Evolutionary conservation across 2,329 filamentous ascomycete species (phyloP).

Genomic region (Pseudocercospora fijiensis): DNA sequence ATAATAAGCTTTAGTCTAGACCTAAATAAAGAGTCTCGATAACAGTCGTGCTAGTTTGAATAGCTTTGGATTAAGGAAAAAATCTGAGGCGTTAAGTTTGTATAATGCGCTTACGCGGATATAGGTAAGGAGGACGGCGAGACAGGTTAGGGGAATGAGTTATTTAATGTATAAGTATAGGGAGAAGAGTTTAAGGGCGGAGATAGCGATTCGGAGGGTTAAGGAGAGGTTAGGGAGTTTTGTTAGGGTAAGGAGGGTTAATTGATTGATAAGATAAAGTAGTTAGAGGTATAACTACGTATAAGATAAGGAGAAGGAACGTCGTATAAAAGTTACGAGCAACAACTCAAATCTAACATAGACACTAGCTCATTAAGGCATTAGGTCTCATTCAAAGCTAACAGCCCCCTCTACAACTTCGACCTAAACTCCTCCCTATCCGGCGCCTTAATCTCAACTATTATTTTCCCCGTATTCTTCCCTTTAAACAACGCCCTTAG

Average conservation of each 20-base stretch:
- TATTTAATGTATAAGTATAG: constrained; percentile 36
- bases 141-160: constrained; percentile 38
- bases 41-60: constrained; percentile 28
- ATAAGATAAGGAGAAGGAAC: too few relatives aligned
- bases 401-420: constrained; percentile 14
- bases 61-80: constrained; percentile 37
- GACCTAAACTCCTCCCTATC: constrained; percentile 6
- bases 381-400: neutral
- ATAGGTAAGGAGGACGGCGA: constrained; percentile 42
- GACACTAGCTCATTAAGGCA: neutral
- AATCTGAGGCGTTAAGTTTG: constrained; percentile 40
- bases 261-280: constrained; percentile 20
- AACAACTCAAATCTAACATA: too few relatives aligned
- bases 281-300: too few relatives aligned
- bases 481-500: constrained; percentile 51
- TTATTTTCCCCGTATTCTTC: constrained; percentile 42
- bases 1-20: too few relatives aligned
- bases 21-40: too few relatives aligned
- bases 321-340: too few relatives aligned
- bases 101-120: constrained; percentile 40
- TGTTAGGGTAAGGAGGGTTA: constrained; percentile 37
- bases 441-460: constrained; percentile 26
- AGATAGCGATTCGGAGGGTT: constrained; percentile 30
- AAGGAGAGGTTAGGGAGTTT: constrained; percentile 36
- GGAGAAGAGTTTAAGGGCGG: constrained; percentile 24